Evolutionary conservation across 176 grass and related monocot species (phyloP), one percentile per base, ranked within the genome.

Genomic region (Ensete ventricosum): DNA sequence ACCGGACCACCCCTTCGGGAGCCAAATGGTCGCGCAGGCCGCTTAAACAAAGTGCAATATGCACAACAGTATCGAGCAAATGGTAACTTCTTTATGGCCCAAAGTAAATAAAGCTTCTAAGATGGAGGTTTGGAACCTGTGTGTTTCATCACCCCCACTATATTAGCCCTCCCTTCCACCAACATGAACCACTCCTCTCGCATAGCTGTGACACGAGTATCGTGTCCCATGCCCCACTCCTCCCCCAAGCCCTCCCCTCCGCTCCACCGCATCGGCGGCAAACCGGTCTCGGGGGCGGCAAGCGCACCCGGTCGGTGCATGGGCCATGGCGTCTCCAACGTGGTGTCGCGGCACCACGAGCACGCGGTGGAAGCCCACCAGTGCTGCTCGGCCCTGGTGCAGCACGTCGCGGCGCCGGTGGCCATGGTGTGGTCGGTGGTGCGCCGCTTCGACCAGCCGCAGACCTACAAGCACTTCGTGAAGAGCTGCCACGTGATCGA

Each of bases 381-480:
- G 80, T 97, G 90, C 67, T 92, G 82, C 83, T 85, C 85, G 3
- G 27, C 73, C 14, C 62, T 88, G 77, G 55, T 80, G 76, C 83
- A 87, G 62, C 13, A 62, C 21, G 76, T 93, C 34, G 77, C 74
- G 57, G 85, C 90, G 29, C 85, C 88, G 20, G 87, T 64, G 34
- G 77, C 84, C 16, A 76, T 55, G 5, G 93, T 97, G 73, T 97
- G 93, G 93, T 90, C 90, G n/a, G 80, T 97, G 67, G 87, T 97
- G 24, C 87, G 93, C 48, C 85, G 89, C 55, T 97, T 97, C 82
- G 93, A 97, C 77, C 81, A 24, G 48, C 90, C 93, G 1, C 90
- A 97, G 73, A 82, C 68, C 75, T 97, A 97, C 87, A 97, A 97
- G 77, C 48, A 68, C 77, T 93, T 97, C 84, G 68, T 97, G 75